These are phyloP conservation scores for Acanthamoeba culbertsoni DNA, from an alignment of 208 protist species.

Conservation along the genomic window DNA sequence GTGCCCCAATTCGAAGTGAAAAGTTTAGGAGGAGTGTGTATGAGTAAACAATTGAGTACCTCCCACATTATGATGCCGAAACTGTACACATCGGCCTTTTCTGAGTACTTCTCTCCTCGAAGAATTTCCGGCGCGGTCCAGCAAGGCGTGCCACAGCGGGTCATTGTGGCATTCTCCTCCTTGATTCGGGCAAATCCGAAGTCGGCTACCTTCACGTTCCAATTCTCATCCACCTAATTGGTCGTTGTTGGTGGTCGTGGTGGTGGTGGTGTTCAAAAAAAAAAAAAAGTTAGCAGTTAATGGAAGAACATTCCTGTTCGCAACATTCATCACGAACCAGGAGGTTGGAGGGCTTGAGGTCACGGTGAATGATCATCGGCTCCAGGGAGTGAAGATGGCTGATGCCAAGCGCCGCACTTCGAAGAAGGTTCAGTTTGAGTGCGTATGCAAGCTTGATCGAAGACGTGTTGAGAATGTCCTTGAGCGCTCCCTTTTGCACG, in stretches of 20 bases:
- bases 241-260: too few relatives aligned
- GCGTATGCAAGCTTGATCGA: background rate
- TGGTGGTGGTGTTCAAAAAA: background rate
- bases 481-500: conserved; percentile 67
- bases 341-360: conserved; percentile 4
- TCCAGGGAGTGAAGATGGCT: background rate
- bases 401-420: conserved; percentile 8
- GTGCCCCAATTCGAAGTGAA: too few relatives aligned
- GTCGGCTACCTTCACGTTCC: background rate
- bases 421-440: background rate
- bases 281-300: too few relatives aligned
- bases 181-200: background rate
- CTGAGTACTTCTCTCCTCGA: background rate
- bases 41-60: background rate
- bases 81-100: background rate
- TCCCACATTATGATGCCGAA: conserved; percentile 25
- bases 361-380: background rate
- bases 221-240: conserved; percentile 40
- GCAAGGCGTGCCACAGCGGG: background rate
- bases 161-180: background rate
- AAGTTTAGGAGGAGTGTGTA: background rate
- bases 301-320: too few relatives aligned
- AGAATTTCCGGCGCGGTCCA: background rate
- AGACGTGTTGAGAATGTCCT: conserved; percentile 60
- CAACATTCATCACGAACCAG: too few relatives aligned